These are phyloP conservation scores for Tuber indicum DNA, from an alignment of 495 filamentous ascomycete species.

Conservation along the genomic window DNA sequence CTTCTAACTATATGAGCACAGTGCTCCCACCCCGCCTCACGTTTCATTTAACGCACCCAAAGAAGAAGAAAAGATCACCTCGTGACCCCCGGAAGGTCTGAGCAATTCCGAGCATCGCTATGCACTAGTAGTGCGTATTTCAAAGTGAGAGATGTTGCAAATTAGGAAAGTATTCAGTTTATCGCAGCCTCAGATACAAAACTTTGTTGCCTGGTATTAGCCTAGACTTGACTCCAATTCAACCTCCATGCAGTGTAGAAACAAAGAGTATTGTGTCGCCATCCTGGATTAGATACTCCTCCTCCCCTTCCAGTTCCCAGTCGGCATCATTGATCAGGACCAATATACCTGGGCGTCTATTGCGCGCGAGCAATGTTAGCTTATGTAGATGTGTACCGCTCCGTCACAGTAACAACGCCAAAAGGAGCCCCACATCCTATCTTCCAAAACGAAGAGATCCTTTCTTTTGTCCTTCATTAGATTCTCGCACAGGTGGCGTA, in stretches of 20 bases:
- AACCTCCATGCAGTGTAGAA: constrained; percentile 94
- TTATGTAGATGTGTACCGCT: constrained; percentile 1
- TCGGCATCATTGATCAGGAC: constrained; percentile 96
- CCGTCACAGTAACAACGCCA: neutral
- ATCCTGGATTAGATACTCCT: constrained; percentile 70
- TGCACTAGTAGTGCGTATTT: neutral
- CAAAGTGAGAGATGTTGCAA: neutral
- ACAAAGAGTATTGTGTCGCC: constrained; percentile 92
- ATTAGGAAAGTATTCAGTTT: neutral
- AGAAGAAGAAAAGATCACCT: neutral
- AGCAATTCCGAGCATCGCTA: neutral
- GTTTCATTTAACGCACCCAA: neutral
- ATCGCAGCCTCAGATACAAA: neutral
- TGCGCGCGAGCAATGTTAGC: neutral
- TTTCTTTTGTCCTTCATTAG: constrained; percentile 78
- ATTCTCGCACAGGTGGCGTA: constrained; percentile 72
- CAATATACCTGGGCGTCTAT: constrained; percentile 88
- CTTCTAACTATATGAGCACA: neutral
- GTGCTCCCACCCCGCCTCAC: neutral
- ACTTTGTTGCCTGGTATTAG: neutral
- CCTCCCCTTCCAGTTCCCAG: constrained; percentile 96
- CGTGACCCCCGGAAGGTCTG: neutral
- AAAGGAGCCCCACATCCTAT: constrained; percentile 61
- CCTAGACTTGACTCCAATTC: constrained; percentile 20
- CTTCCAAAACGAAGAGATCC: constrained; percentile 84